These are phyloP conservation scores for Tremella fuciformis DNA, from an alignment of 768 basidiomycete species.

Conservation along the genomic window DNA sequence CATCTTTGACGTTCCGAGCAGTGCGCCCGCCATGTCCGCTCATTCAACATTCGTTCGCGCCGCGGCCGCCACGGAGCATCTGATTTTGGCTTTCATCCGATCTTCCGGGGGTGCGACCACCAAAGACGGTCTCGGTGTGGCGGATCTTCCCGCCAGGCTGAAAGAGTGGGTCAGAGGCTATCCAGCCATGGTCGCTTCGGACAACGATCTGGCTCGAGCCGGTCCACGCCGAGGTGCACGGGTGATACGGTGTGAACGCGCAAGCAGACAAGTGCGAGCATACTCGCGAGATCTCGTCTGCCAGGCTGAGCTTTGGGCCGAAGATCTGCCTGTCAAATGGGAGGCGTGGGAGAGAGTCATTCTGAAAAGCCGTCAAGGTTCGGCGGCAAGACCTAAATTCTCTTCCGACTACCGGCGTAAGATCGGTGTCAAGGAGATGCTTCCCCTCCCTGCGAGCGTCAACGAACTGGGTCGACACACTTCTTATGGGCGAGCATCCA, in stretches of 20 bases:
- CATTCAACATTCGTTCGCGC: conserved; percentile 74
- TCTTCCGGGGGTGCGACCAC: conserved; percentile 61
- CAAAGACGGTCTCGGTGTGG: conserved; percentile 26
- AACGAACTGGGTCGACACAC: not conserved
- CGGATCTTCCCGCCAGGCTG: conserved; percentile 66
- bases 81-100: conserved; percentile 84
- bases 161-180: conserved; percentile 90
- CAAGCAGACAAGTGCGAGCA: conserved; percentile 77
- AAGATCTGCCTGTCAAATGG: conserved; percentile 33
- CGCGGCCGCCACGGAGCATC: conserved; percentile 83
- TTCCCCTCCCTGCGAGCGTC: conserved; percentile 16
- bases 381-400: conserved; percentile 30
- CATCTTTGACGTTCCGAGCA: conserved; percentile 64
- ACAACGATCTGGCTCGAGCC: conserved; percentile 56
- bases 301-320: conserved; percentile 52
- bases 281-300: conserved; percentile 83
- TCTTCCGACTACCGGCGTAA: conserved; percentile 20
- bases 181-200: conserved; percentile 68
- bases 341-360: conserved; percentile 41
- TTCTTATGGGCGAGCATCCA: conserved; percentile 15
- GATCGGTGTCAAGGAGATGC: conserved; percentile 35
- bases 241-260: conserved; percentile 71
- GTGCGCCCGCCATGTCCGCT: conserved; percentile 58
- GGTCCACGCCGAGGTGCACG: conserved; percentile 72
- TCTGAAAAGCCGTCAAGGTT: conserved; percentile 17